These are phyloP conservation scores for Zopfochytrium polystomum DNA, from an alignment of 371 early-diverging fungal species.

Conservation along the genomic window DNA sequence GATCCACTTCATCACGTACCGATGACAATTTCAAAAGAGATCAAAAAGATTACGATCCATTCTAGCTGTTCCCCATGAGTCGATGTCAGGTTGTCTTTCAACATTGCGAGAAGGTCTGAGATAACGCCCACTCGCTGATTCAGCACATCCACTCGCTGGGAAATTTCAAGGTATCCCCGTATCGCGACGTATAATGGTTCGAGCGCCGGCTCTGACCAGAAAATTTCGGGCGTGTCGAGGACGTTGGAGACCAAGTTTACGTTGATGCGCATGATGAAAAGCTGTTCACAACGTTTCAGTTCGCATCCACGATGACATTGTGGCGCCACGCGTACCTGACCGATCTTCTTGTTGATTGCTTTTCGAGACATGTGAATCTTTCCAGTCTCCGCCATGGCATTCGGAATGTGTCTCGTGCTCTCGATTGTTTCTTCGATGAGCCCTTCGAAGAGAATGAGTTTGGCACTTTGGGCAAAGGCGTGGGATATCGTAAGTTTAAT, in stretches of 20 bases:
- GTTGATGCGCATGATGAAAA: constrained; percentile 49
- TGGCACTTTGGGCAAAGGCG: constrained; percentile 45
- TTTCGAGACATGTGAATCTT: constrained; percentile 49
- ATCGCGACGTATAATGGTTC: constrained; percentile 72
- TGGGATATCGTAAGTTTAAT: constrained; percentile 48
- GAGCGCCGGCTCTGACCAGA: constrained; percentile 83
- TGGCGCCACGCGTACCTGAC: constrained; percentile 60
- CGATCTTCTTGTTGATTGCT: constrained; percentile 76
- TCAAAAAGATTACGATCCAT: constrained; percentile 47
- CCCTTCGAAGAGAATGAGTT: constrained; percentile 44
- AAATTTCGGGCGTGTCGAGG: constrained; percentile 82
- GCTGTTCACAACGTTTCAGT: constrained; percentile 18
- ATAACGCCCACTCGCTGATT: constrained; percentile 46
- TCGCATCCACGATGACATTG: too few relatives aligned
- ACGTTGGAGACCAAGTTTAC: constrained; percentile 50
- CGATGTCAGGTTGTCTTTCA: constrained; percentile 44
- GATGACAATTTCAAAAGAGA: constrained; percentile 7
- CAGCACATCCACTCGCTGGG: constrained; percentile 53
- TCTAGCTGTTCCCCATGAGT: constrained; percentile 38
- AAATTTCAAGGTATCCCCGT: constrained; percentile 64
- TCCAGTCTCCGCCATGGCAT: constrained; percentile 40
- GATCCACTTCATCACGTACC: too few relatives aligned
- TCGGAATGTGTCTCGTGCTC: constrained; percentile 36
- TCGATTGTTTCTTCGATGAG: constrained; percentile 49
- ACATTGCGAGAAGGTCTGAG: constrained; percentile 48